phyloP scores from a whole-genome alignment of 192 early-diverging fungal genomes.

The Entophlyctis luteolus region DNA sequence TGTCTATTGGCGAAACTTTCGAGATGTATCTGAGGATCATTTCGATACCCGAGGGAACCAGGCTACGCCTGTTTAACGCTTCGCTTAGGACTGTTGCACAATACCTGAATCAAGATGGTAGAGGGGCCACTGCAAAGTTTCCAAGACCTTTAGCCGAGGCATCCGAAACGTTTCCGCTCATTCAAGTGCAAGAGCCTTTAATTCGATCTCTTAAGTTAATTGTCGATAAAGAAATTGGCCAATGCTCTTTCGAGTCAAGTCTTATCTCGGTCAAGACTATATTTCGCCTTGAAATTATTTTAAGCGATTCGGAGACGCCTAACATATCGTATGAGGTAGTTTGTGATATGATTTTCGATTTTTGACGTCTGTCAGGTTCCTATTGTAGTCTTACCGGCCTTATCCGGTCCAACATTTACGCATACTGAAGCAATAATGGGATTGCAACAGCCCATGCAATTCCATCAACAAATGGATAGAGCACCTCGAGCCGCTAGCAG shows the following conservation, averaged over 20 bases:
- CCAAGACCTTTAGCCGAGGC: constrained; percentile 1
- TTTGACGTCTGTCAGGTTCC: no score
- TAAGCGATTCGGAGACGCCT: constrained; percentile 5
- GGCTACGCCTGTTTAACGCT: not conserved
- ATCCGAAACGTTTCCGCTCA: not conserved
- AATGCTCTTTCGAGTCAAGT: not conserved
- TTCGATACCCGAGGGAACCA: constrained; percentile 1
- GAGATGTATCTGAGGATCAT: constrained; percentile 3
- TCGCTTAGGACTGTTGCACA: not conserved
- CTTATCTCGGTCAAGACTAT: constrained; percentile 15
- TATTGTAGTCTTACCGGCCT: not conserved
- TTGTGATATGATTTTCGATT: not conserved
- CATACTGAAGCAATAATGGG: not conserved
- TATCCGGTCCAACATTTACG: no score
- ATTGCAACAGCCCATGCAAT: not conserved
- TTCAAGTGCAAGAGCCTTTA: not conserved
- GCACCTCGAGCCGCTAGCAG: not conserved
- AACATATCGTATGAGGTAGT: constrained; percentile 1
- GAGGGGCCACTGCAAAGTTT: not conserved
- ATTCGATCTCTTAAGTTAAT: not conserved
- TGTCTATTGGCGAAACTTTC: constrained; percentile 7
- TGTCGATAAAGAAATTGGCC: constrained; percentile 3
- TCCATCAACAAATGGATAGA: not conserved
- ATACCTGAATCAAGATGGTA: not conserved
- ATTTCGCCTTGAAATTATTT: constrained; percentile 1